Conservation (phyloP, 2,329 filamentous ascomycete species). For the Nannizziopsis barbatae region DNA sequence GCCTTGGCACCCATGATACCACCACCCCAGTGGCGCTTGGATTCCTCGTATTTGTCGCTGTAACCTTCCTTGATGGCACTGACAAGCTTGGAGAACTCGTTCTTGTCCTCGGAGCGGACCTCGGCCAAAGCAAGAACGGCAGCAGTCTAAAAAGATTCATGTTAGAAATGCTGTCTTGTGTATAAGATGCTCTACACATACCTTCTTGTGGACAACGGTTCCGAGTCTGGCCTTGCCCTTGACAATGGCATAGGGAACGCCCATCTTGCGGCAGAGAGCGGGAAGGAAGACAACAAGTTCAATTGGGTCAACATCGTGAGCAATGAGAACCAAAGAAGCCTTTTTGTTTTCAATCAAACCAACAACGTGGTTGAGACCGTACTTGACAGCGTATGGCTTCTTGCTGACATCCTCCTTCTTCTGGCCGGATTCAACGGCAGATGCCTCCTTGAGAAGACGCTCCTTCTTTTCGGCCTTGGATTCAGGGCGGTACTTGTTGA, state of each 20-base stretch:
- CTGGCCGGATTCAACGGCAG: constrained; percentile 95
- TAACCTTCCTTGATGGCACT: constrained; percentile 97
- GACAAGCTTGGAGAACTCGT: constrained; percentile 91
- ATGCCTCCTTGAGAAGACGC: constrained; percentile 94
- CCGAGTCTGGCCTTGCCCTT: constrained; percentile 99
- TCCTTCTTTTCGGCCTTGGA: constrained; percentile 99
- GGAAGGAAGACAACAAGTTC: constrained; percentile 99
- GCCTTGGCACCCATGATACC: constrained; percentile 99
- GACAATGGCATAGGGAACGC: constrained; percentile 95
- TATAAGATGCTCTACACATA: constrained; percentile 26
- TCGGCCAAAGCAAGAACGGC: constrained; percentile 93
- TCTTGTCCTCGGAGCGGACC: constrained; percentile 97
- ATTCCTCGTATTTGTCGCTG: constrained; percentile 86
- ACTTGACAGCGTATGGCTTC: constrained; percentile 99
- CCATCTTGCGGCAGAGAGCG: constrained; percentile 99
- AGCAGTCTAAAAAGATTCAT: constrained; percentile 58
- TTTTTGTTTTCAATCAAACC: constrained; percentile 99
- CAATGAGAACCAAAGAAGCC: constrained; percentile 92
- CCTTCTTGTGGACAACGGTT: constrained; percentile 99
- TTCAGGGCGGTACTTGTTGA: constrained; percentile 99
- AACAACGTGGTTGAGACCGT: constrained; percentile 98
- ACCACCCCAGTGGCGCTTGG: constrained; percentile 93
- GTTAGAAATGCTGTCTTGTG: constrained; percentile 22
- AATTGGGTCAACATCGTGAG: constrained; percentile 99
- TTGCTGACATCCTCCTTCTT: constrained; percentile 99